A percentile compares a stretch with the other conserved stretches of the same genome.
Conservation (phyloP, 129 eudicot genomes). For the Chrysanthemum seticuspe region DNA sequence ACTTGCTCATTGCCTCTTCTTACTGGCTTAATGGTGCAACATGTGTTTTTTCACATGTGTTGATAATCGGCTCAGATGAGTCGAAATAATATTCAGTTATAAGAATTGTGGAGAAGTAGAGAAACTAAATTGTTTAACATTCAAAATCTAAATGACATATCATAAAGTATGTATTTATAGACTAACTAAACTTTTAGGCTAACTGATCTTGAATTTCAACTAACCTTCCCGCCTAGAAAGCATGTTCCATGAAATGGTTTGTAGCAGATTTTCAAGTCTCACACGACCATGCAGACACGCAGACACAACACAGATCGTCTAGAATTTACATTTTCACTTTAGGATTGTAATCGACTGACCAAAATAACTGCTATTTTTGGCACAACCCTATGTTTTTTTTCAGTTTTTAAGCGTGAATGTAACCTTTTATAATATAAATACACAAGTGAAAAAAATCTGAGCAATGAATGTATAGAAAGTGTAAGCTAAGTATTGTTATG, state of each 20-base stretch:
- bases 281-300: background rate
- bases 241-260: too few species aligned
- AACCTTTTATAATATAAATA: too few species aligned
- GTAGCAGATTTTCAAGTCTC: background rate
- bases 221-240: background rate
- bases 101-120: background rate
- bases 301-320: background rate
- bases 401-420: too few species aligned
- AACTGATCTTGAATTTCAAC: background rate
- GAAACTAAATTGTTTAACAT: too few species aligned
- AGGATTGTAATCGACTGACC: slow-evolving; percentile 3
- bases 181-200: too few species aligned
- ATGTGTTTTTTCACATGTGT: slow-evolving; percentile 3
- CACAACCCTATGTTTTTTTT: too few species aligned
- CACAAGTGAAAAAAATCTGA: background rate
- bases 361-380: background rate
- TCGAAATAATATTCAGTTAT: background rate
- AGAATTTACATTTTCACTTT: background rate
- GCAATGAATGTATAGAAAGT: background rate
- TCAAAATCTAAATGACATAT: too few species aligned
- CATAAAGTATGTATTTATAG: too few species aligned
- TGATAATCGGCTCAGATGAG: too few species aligned
- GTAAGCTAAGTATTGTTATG: background rate
- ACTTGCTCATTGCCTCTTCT: background rate
- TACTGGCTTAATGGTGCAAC: background rate